phyloP scores from a whole-genome alignment of 78 protist genomes.

The Guillardia theta region DNA sequence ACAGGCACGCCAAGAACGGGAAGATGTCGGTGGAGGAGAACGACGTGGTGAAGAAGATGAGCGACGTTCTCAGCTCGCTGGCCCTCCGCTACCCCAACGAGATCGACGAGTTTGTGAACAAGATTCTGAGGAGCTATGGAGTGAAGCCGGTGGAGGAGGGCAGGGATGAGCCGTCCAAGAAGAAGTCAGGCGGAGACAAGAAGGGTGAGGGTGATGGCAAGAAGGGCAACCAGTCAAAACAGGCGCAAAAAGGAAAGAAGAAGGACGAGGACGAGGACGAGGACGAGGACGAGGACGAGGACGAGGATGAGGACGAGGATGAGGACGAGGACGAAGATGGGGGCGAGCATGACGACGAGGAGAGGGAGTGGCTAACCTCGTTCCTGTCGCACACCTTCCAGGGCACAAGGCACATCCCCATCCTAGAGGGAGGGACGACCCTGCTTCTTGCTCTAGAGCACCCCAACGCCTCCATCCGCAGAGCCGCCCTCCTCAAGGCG shows the following conservation, averaged over 20 bases:
- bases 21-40: not conserved
- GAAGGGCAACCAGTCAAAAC: no score
- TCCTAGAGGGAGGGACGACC: not conserved
- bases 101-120: not conserved
- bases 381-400: not conserved
- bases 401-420: not conserved
- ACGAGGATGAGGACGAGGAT: not conserved
- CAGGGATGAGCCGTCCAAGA: no score
- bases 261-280: not conserved
- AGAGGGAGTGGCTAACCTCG: not conserved
- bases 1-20: not conserved
- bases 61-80: no score
- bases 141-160: no score
- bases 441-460: not conserved
- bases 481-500: not conserved
- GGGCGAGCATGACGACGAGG: not conserved
- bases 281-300: conserved; percentile 31
- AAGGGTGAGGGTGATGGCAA: no score
- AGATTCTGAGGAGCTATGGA: no score
- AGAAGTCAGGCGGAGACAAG: no score
- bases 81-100: not conserved
- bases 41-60: not conserved
- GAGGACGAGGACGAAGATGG: conserved; percentile 14
- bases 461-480: not conserved
- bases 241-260: not conserved